A percentile compares a stretch with the other conserved stretches of the same genome.
Evolutionary conservation across 768 basidiomycete species (phyloP).

Genomic region (Trametes villosa): DNA sequence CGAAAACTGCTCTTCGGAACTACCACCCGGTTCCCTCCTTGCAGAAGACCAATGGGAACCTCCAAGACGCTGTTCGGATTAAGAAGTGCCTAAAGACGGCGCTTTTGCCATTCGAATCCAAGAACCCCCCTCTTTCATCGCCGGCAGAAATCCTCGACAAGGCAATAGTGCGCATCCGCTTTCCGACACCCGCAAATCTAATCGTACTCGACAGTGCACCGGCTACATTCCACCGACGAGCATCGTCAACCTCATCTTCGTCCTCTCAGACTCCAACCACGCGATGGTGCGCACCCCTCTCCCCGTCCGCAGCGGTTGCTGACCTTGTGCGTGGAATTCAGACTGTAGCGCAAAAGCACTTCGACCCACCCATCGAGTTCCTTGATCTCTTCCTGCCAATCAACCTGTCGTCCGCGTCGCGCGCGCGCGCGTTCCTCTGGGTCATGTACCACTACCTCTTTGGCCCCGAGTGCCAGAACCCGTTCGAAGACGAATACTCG

Average conservation of each 20-base stretch:
- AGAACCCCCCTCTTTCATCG: slow-evolving; percentile 66
- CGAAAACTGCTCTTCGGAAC: slow-evolving; percentile 88
- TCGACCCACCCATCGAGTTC: slow-evolving; percentile 77
- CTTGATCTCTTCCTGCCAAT: slow-evolving; percentile 86
- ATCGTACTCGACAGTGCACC: slow-evolving; percentile 45
- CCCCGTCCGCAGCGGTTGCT: not conserved
- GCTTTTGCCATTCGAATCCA: slow-evolving; percentile 69
- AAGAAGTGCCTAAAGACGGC: slow-evolving; percentile 90
- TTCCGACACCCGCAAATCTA: slow-evolving; percentile 11
- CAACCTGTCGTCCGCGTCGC: slow-evolving; percentile 68
- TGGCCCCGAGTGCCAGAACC: slow-evolving; percentile 62
- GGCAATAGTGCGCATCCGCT: slow-evolving; percentile 50
- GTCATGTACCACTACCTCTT: slow-evolving; percentile 84
- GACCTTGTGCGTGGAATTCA: slow-evolving; percentile 21
- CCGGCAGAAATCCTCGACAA: slow-evolving; percentile 75
- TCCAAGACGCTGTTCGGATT: slow-evolving; percentile 90
- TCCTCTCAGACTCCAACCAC: slow-evolving; percentile 73
- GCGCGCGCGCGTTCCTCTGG: slow-evolving; percentile 84
- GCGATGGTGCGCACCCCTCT: slow-evolving; percentile 51
- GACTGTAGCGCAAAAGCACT: slow-evolving; percentile 58
- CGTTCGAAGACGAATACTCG: slow-evolving; percentile 74
- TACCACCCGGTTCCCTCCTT: slow-evolving; percentile 92
- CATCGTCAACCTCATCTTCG: slow-evolving; percentile 84
- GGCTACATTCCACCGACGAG: slow-evolving; percentile 79
- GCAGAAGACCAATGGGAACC: slow-evolving; percentile 86